Percentiles rank a stretch among this genome's conserved stretches.
These are phyloP conservation scores for Ormosia emarginata DNA, from an alignment of 306 rosid species.

Conservation along the genomic window DNA sequence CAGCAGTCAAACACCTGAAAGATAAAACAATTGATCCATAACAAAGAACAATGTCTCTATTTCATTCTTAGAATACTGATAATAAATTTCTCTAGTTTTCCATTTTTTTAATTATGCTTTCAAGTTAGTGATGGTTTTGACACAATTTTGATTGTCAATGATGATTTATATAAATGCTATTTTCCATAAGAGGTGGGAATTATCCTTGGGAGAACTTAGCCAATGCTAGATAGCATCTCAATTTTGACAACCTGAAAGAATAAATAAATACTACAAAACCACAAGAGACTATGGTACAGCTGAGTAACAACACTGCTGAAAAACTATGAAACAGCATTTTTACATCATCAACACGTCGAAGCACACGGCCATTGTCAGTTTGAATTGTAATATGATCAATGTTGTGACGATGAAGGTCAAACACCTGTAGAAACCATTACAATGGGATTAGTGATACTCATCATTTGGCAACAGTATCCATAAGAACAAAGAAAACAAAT, in stretches of 20 bases:
- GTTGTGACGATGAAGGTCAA: constrained; percentile 93
- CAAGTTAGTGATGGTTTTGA: too few relatives aligned
- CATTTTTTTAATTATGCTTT: too few relatives aligned
- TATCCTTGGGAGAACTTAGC: not conserved
- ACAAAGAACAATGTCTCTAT: not conserved
- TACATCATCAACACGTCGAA: constrained; percentile 91
- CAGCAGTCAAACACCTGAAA: constrained; percentile 98
- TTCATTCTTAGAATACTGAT: too few relatives aligned
- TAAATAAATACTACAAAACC: not conserved
- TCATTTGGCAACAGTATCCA: not conserved
- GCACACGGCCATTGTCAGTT: constrained; percentile 72
- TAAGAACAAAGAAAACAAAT: not conserved
- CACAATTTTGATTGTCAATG: too few relatives aligned
- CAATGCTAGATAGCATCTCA: constrained; percentile 6
- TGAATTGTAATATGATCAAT: constrained; percentile 92
- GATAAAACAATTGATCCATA: constrained; percentile 5
- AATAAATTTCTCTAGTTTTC: too few relatives aligned
- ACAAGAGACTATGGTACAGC: not conserved
- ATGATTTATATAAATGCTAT: not conserved
- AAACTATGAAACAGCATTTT: constrained; percentile 19
- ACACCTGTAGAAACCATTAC: constrained; percentile 48
- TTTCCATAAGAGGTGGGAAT: not conserved
- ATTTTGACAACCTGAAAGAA: constrained; percentile 5
- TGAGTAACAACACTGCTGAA: not conserved
- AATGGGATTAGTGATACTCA: constrained; percentile 21